These are phyloP conservation scores for Brassica incana DNA, from an alignment of 345 rosid genomes.

Conservation along the genomic window DNA sequence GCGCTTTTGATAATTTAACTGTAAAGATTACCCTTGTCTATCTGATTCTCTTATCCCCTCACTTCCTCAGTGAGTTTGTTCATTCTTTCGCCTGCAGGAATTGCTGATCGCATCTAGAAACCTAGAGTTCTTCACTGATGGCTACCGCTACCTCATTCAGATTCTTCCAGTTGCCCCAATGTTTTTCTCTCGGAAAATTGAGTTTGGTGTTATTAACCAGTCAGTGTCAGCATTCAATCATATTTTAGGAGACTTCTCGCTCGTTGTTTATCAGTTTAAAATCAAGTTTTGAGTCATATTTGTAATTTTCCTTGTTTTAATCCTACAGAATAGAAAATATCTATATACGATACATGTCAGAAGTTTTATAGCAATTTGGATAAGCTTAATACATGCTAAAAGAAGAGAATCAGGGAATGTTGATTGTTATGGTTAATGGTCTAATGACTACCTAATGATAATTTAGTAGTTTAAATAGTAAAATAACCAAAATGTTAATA, in stretches of 20 bases:
- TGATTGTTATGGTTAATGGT: too few relatives aligned
- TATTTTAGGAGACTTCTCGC: slow-evolving; percentile 87
- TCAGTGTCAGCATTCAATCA: slow-evolving; percentile 97
- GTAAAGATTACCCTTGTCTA: slow-evolving; percentile 39
- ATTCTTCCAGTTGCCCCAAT: slow-evolving; percentile 98
- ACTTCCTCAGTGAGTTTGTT: slow-evolving; percentile 16
- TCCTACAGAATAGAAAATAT: too few relatives aligned
- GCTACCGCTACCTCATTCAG: slow-evolving; percentile 94
- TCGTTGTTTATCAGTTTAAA: slow-evolving; percentile 92
- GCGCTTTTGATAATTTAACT: slow-evolving; percentile 81
- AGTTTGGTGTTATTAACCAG: slow-evolving; percentile 98
- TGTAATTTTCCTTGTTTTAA: too few relatives aligned
- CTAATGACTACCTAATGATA: too few relatives aligned
- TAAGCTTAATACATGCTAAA: too few relatives aligned
- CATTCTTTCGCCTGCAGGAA: slow-evolving; percentile 53
- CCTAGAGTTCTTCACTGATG: slow-evolving; percentile 93
- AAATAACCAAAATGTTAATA: too few relatives aligned
- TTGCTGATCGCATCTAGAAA: slow-evolving; percentile 90
- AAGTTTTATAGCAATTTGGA: too few relatives aligned
- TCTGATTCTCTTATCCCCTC: slow-evolving; percentile 3
- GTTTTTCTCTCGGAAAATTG: slow-evolving; percentile 96
- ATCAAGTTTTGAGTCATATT: too few relatives aligned
- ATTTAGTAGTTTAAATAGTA: too few relatives aligned
- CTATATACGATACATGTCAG: too few relatives aligned
- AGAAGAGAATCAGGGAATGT: too few relatives aligned